Evolutionary conservation across 768 basidiomycete species (phyloP).

Genomic region (Tylopilus cervinicoccineus): DNA sequence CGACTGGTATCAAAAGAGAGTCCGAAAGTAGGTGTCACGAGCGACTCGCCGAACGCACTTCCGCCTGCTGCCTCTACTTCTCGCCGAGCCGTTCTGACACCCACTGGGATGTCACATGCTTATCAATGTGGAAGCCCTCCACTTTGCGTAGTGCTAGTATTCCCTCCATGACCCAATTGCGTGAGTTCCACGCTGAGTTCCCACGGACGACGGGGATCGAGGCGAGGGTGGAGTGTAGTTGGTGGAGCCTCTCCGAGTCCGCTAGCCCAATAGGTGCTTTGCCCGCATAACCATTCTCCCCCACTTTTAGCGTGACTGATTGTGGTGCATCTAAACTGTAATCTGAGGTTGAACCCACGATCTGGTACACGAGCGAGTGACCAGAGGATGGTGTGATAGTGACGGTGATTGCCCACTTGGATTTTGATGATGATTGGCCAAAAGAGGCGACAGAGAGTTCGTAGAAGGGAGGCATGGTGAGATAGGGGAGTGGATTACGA

Average conservation of each 20-base stretch:
- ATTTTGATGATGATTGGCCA: constrained; percentile 16
- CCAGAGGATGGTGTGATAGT: constrained; percentile 25
- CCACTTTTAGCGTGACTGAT: constrained; percentile 30
- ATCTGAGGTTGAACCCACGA: constrained; percentile 25
- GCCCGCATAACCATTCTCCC: constrained; percentile 26
- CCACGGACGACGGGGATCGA: constrained; percentile 23
- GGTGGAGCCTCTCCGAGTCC: constrained; percentile 28
- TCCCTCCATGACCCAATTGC: constrained; percentile 32
- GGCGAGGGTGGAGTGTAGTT: constrained; percentile 26
- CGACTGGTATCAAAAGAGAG: constrained; percentile 21
- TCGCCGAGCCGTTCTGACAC: constrained; percentile 25
- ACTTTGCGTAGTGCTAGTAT: constrained; percentile 24
- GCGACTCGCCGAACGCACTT: not conserved
- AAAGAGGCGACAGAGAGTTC: constrained; percentile 30
- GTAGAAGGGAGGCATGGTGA: constrained; percentile 32
- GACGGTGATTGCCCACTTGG: constrained; percentile 27
- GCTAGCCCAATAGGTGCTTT: constrained; percentile 23
- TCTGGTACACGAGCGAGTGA: constrained; percentile 31
- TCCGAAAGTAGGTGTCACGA: constrained; percentile 9
- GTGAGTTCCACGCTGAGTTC: constrained; percentile 27
- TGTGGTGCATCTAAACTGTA: constrained; percentile 31
- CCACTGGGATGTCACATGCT: constrained; percentile 28
- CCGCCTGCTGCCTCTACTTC: constrained; percentile 14
- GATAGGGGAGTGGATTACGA: not conserved
- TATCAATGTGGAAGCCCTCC: constrained; percentile 29